Conservation (phyloP, 805 yeast genomes). For the Cyberlindnera xishuangbannaensis region DNA sequence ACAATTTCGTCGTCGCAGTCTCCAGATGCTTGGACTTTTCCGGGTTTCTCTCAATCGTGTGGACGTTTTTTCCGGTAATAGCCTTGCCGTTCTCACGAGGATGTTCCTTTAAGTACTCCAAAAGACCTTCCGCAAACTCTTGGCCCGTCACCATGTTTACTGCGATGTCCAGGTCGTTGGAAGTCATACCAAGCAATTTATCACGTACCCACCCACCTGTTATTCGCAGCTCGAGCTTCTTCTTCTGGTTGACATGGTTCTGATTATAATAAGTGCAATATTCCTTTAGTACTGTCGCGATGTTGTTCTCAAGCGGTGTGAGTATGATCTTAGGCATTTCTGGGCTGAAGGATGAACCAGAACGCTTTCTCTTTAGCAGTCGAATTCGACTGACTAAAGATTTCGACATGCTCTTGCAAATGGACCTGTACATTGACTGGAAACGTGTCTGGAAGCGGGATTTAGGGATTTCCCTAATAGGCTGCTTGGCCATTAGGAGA, state of each 20-base stretch:
- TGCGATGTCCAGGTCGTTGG: slow-evolving; percentile 91
- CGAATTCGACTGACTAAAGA: too few species aligned
- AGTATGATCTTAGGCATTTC: slow-evolving; percentile 26
- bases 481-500: too few species aligned
- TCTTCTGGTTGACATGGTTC: neutral
- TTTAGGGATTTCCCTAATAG: too few species aligned
- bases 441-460: too few species aligned
- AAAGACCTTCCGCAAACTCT: slow-evolving; percentile 67
- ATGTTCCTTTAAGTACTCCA: slow-evolving; percentile 39
- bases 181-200: slow-evolving; percentile 71
- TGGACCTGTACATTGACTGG: too few species aligned
- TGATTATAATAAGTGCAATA: slow-evolving; percentile 25
- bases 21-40: slow-evolving; percentile 95
- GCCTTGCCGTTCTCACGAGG: slow-evolving; percentile 26
- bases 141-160: slow-evolving; percentile 82
- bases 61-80: slow-evolving; percentile 43
- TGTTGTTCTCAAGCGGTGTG: slow-evolving; percentile 37
- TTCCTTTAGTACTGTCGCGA: slow-evolving; percentile 35
- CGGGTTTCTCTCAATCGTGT: slow-evolving; percentile 87
- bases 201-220: slow-evolving; percentile 99
- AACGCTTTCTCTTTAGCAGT: slow-evolving; percentile 15
- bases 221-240: slow-evolving; percentile 55
- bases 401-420: too few species aligned
- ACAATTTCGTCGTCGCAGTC: slow-evolving; percentile 88
- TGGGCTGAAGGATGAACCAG: slow-evolving; percentile 7